phyloP scores from a whole-genome alignment of 768 basidiomycete genomes.

The Mycena latifolia region DNA sequence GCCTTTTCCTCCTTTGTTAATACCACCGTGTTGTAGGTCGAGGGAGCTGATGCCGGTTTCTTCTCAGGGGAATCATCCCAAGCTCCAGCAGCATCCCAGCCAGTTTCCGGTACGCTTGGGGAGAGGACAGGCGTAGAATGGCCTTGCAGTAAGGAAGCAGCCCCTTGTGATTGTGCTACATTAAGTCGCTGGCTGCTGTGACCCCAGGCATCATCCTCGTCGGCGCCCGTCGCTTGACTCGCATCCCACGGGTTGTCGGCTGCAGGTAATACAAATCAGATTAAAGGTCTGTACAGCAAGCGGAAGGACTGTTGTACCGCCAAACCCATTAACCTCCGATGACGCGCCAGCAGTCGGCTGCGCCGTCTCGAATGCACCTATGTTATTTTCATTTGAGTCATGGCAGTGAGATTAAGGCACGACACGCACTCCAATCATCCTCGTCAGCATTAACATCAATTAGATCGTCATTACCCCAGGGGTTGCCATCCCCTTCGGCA shows the following conservation, averaged over 20 bases:
- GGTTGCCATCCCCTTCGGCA: slow-evolving; percentile 58
- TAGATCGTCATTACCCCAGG: slow-evolving; percentile 84
- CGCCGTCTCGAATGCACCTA: slow-evolving; percentile 86
- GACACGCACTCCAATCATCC: slow-evolving; percentile 90
- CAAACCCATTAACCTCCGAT: slow-evolving; percentile 32
- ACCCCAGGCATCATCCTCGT: slow-evolving; percentile 11
- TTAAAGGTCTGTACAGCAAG: no score
- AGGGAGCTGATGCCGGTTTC: slow-evolving; percentile 35
- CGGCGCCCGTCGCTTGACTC: background rate
- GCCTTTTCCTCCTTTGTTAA: slow-evolving; percentile 94
- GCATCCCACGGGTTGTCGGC: slow-evolving; percentile 18
- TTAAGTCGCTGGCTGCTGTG: background rate
- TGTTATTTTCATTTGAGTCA: background rate
- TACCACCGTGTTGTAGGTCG: slow-evolving; percentile 50
- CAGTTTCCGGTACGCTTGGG: slow-evolving; percentile 23
- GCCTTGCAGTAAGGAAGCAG: slow-evolving; percentile 14
- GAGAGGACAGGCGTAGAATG: slow-evolving; percentile 40
- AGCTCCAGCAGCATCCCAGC: slow-evolving; percentile 36
- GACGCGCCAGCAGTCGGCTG: slow-evolving; percentile 35
- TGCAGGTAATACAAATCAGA: slow-evolving; percentile 1
- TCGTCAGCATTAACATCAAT: slow-evolving; percentile 95
- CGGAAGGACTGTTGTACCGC: background rate
- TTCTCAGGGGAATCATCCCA: slow-evolving; percentile 33
- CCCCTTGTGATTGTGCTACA: background rate
- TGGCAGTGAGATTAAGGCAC: background rate